Evolutionary conservation across 352 stramenopile genomes (phyloP), one percentile per base, ranked within the genome.

Genomic region (Salisapilia sapeloensis): DNA sequence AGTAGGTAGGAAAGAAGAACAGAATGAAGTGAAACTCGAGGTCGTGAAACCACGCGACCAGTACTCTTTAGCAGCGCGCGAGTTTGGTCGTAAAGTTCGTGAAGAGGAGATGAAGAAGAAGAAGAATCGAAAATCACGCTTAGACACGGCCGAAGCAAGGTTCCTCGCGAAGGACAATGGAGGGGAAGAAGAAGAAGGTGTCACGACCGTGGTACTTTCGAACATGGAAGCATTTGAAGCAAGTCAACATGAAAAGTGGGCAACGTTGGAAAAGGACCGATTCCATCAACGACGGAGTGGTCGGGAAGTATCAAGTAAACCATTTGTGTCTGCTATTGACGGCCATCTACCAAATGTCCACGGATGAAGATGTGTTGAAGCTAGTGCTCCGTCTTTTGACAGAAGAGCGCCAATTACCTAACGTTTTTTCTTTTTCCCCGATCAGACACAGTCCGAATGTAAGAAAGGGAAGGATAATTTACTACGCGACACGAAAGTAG

Each of bases 1-100:
- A 22, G 4, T n/a, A n/a, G 5, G 18, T 35, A 33, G 40, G 46
- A 2, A 38, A 37, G 10, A 36, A 22, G 9, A 5, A 9, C 10
- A 29, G 22, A 35, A n/a, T 18, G 8, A 24, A 7, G 4, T 26
- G 19, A 15, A 46, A 16, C 21, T 32, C 42, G 35, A 29, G 27
- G 4, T 34, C 32, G 1, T 37, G 29, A 3, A 49, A 39, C 14
- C 29, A 15, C 14, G 9, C 13, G 14, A 14, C 9, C 24, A 28
- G 24, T 28, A n/a, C 21, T 77, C 64, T 3, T 44, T 67, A 6
- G 61, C 56, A 2, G 64, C 64, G 2, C 48, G 60, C 2, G 64
- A 75, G 17, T 77, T 60, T 25, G 58, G 60, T n/a, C 43, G 56
- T 2, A 44, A 52, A 1, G 13, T 77, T 10, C 44, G 47, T 2